Conservation (phyloP, 2,329 filamentous ascomycete genomes). For the Aspergillus sp. region DNA sequence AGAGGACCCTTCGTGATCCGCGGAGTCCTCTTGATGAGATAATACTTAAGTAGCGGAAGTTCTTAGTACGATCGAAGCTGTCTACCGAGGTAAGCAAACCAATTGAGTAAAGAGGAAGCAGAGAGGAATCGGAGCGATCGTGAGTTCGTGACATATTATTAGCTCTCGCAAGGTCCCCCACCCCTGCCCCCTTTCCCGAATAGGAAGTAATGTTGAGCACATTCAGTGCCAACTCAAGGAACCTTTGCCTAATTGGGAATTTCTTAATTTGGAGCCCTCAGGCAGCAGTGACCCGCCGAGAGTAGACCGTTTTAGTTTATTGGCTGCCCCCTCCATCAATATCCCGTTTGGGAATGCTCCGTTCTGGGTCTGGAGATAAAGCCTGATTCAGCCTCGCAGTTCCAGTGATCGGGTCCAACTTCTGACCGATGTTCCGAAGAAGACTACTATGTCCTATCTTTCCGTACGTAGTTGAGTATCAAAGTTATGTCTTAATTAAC, state of each 20-base stretch:
- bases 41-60: not conserved
- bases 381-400: constrained; percentile 1
- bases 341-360: constrained; percentile 7
- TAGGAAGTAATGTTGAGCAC: constrained; percentile 6
- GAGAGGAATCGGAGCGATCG: constrained; percentile 12
- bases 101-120: not conserved
- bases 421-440: not conserved
- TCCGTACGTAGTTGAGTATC: not conserved
- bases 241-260: constrained; percentile 8
- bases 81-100: not conserved
- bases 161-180: constrained; percentile 7
- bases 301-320: not conserved
- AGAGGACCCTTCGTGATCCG: not conserved
- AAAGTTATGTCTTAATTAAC: no score
- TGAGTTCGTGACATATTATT: constrained; percentile 18
- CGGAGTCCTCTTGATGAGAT: not conserved
- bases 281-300: not conserved
- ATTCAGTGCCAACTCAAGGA: constrained; percentile 8
- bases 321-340: constrained; percentile 1
- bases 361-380: constrained; percentile 10
- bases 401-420: constrained; percentile 5
- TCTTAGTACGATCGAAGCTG: not conserved
- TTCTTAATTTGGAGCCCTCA: constrained; percentile 20
- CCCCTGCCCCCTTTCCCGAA: constrained; percentile 13
- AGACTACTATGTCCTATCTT: not conserved